Percentiles rank a stretch among this genome's conserved stretches.
Evolutionary conservation across 768 basidiomycete genomes (phyloP).

Genomic region (Trametes coccinea): DNA sequence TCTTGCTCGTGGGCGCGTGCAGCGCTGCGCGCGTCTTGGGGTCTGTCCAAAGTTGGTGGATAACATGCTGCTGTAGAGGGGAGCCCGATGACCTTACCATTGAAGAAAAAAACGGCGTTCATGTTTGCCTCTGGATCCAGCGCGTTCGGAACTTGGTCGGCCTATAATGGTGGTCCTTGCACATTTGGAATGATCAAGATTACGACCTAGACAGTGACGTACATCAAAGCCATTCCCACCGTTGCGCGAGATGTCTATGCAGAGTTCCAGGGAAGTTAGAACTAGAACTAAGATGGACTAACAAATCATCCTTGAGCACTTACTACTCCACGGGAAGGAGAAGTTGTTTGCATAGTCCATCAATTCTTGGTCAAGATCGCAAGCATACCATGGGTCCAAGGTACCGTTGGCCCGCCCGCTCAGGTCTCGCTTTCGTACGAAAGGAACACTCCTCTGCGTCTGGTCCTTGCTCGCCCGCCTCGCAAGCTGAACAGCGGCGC

Average conservation of each 20-base stretch:
- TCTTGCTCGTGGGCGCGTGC: conserved; percentile 64
- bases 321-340: conserved; percentile 57
- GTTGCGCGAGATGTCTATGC: neutral
- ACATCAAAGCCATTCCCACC: conserved; percentile 18
- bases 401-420: conserved; percentile 51
- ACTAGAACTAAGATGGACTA: neutral
- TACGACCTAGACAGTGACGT: neutral
- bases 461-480: neutral
- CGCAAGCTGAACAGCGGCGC: neutral
- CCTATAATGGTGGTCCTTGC: conserved; percentile 9
- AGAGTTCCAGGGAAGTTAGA: neutral
- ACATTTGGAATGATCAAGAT: no score
- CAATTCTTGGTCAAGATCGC: conserved; percentile 62
- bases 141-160: conserved; percentile 32
- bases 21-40: conserved; percentile 55
- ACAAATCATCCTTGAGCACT: conserved; percentile 11
- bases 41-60: conserved; percentile 37
- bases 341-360: conserved; percentile 73
- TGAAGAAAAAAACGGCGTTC: conserved; percentile 60
- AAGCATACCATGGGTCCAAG: conserved; percentile 42
- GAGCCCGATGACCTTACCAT: conserved; percentile 41
- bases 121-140: conserved; percentile 49
- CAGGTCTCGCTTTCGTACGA: conserved; percentile 51
- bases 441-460: conserved; percentile 25
- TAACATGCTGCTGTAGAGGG: neutral